phyloP scores from a whole-genome alignment of 1,284 basidiomycete species.

The Austroboletus niveus region DNA sequence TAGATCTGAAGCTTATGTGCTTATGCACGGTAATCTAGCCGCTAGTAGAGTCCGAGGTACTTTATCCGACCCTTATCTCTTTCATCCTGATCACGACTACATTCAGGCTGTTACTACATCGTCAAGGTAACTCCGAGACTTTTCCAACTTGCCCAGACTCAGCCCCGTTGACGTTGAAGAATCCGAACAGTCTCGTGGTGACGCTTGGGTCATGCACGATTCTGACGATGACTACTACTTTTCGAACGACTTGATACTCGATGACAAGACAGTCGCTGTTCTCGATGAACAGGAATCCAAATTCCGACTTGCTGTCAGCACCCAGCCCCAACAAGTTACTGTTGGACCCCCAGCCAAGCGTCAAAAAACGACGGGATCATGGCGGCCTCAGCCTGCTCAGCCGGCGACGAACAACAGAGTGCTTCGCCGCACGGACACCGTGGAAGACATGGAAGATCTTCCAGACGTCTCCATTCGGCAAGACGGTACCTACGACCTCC shows the following conservation, averaged over 20 bases:
- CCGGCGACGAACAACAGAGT: background rate
- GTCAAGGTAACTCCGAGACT: background rate
- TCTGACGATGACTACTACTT: conserved; percentile 66
- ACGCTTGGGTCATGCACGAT: conserved; percentile 46
- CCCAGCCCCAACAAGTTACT: conserved; percentile 15
- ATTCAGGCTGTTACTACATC: too few relatives aligned
- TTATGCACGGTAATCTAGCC: too few relatives aligned
- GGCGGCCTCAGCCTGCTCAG: conserved; percentile 14
- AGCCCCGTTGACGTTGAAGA: background rate
- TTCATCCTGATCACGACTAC: background rate
- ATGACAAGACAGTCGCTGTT: conserved; percentile 58
- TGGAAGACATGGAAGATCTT: conserved; percentile 48
- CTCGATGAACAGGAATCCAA: conserved; percentile 61
- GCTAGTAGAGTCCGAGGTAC: too few relatives aligned
- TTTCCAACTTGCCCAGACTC: background rate
- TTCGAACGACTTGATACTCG: conserved; percentile 59
- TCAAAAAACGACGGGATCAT: conserved; percentile 47
- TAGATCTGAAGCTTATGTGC: too few relatives aligned
- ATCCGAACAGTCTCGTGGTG: background rate
- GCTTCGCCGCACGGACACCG: conserved; percentile 17
- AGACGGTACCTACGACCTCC: conserved; percentile 39
- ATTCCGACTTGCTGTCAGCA: conserved; percentile 32
- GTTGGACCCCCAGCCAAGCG: conserved; percentile 51
- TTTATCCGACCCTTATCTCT: background rate
- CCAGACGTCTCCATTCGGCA: conserved; percentile 55